Evolutionary conservation across 305 asterid species (phyloP).

Genomic region (Solanum hybrid): DNA sequence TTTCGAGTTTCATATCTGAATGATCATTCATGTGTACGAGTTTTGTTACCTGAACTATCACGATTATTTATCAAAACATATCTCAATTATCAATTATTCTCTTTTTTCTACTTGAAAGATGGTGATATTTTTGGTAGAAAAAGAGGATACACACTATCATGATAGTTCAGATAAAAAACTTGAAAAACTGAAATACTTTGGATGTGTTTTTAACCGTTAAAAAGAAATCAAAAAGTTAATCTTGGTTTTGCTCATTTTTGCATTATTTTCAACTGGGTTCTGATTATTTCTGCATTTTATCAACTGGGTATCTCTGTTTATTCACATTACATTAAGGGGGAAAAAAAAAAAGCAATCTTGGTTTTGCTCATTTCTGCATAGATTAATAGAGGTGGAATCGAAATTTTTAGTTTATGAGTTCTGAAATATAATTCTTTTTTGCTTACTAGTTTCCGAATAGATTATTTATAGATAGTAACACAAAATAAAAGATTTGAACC

Average conservation of each 20-base stretch:
- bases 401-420: neutral
- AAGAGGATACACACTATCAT: neutral
- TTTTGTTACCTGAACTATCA: neutral
- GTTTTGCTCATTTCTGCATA: neutral
- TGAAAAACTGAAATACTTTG: neutral
- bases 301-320: slow-evolving; percentile 13
- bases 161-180: neutral
- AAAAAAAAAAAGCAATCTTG: neutral
- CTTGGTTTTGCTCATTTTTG: neutral
- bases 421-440: neutral
- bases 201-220: neutral
- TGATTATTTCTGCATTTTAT: slow-evolving; percentile 4
- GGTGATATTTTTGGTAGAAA: too few species aligned
- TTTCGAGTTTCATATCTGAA: neutral
- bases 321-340: neutral
- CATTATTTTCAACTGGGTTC: slow-evolving; percentile 22
- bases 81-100: neutral
- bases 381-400: neutral
- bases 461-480: neutral
- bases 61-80: neutral
- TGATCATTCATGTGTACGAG: neutral
- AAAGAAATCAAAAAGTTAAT: too few species aligned
- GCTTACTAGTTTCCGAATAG: neutral
- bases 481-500: neutral
- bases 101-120: neutral